Evolutionary conservation across 805 yeast species (phyloP).

Genomic region (Teunomyces stri): DNA sequence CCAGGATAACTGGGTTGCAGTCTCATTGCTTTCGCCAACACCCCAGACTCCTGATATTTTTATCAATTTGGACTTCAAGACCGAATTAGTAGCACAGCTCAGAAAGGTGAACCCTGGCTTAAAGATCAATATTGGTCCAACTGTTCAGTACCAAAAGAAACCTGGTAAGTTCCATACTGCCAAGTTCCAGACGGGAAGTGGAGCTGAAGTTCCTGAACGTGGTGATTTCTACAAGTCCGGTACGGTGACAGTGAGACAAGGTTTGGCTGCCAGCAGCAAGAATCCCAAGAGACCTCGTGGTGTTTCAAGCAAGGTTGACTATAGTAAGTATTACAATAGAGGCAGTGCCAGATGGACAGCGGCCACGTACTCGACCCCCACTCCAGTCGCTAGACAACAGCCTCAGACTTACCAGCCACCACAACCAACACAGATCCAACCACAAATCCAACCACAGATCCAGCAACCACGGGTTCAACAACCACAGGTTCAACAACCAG

Average conservation of each 20-base stretch:
- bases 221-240: conserved; percentile 87
- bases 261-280: conserved; percentile 69
- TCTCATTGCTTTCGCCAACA: conserved; percentile 48
- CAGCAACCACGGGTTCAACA: conserved; percentile 17
- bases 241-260: conserved; percentile 75
- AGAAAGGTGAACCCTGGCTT: conserved; percentile 59
- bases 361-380: conserved; percentile 11
- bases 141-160: conserved; percentile 83
- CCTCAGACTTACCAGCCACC: conserved; percentile 10
- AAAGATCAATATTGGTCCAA: conserved; percentile 63
- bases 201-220: conserved; percentile 53
- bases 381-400: conserved; percentile 14
- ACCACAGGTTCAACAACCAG: conserved; percentile 11
- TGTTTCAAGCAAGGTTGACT: conserved; percentile 35
- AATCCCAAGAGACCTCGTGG: conserved; percentile 76
- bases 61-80: conserved; percentile 79
- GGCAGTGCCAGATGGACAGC: conserved; percentile 15
- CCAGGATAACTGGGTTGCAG: conserved; percentile 92
- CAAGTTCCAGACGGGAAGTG: conserved; percentile 60
- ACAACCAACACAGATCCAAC: conserved; percentile 16
- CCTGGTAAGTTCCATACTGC: conserved; percentile 80
- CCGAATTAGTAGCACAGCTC: conserved; percentile 79
- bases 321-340: conserved; percentile 41
- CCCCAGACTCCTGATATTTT: conserved; percentile 71
- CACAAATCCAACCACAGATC: conserved; percentile 23